Percentiles rank a stretch among this genome's conserved stretches.
These are phyloP conservation scores for Plasmodium gonderi DNA, from an alignment of 169 alveolate genomes.

Conservation along the genomic window DNA sequence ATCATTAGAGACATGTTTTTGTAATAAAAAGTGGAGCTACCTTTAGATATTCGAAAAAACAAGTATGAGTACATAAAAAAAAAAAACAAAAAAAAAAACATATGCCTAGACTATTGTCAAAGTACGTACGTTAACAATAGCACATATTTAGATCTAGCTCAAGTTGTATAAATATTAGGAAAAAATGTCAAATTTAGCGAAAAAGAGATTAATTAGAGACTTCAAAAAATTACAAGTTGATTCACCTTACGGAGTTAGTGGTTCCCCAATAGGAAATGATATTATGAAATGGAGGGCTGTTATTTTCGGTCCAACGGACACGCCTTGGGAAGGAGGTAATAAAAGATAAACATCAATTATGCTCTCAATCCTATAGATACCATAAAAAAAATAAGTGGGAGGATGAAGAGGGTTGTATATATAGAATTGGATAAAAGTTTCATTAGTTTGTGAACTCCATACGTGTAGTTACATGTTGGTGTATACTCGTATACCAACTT, in stretches of 20 bases:
- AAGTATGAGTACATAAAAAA: background rate
- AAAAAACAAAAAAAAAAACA: too few species aligned
- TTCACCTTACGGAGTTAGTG: constrained; percentile 94
- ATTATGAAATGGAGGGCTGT: constrained; percentile 97
- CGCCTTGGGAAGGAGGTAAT: constrained; percentile 98
- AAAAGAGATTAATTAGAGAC: constrained; percentile 93
- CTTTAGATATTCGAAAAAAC: background rate
- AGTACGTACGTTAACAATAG: background rate
- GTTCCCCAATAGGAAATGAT: constrained; percentile 96
- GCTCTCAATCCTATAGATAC: too few species aligned
- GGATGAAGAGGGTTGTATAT: too few species aligned
- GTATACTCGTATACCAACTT: background rate
- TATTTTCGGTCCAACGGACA: constrained; percentile 97
- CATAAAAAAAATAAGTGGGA: constrained; percentile 74
- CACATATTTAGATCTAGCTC: background rate
- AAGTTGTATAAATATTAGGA: background rate
- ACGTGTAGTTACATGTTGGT: too few species aligned
- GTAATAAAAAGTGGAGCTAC: background rate
- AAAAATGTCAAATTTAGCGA: constrained; percentile 77
- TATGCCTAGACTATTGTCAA: background rate
- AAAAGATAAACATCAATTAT: too few species aligned
- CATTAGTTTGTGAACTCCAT: background rate
- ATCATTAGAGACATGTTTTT: background rate
- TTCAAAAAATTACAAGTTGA: constrained; percentile 93
- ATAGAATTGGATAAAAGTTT: too few species aligned